Percentiles rank a stretch among this genome's conserved stretches.
These are phyloP conservation scores for Dactylonectria macrodidyma DNA, from an alignment of 2,329 filamentous ascomycete species.

Conservation along the genomic window DNA sequence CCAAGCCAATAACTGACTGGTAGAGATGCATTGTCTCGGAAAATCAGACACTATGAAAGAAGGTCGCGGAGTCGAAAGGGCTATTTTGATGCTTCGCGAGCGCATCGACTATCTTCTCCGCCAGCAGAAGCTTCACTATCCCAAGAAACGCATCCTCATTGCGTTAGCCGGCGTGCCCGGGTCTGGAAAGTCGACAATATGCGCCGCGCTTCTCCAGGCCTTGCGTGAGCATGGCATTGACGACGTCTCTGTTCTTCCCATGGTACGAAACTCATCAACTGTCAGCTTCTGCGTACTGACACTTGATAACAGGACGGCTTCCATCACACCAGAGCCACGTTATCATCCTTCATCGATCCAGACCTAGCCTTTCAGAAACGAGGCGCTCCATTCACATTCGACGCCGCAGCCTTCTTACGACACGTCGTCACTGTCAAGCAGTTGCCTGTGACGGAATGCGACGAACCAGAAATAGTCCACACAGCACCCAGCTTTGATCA, in stretches of 20 bases:
- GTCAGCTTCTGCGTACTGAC: not conserved
- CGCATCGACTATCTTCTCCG: not conserved
- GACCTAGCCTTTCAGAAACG: conserved; percentile 45
- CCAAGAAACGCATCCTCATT: conserved; percentile 39
- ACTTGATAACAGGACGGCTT: conserved; percentile 48
- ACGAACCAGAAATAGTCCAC: conserved; percentile 33
- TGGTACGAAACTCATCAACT: conserved; percentile 33
- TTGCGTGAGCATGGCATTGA: conserved; percentile 31
- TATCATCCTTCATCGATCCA: conserved; percentile 41
- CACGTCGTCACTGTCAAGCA: conserved; percentile 40
- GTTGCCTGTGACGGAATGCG: conserved; percentile 41
- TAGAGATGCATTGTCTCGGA: not conserved
- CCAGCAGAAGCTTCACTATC: not conserved
- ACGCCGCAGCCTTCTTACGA: conserved; percentile 43
- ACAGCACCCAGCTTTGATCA: conserved; percentile 60
- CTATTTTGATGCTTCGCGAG: not conserved
- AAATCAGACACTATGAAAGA: not conserved
- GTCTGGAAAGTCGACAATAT: conserved; percentile 50
- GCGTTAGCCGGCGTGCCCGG: conserved; percentile 52
- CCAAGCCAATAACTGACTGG: not conserved
- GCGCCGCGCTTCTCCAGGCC: conserved; percentile 38
- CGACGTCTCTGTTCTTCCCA: conserved; percentile 44
- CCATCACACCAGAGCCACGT: conserved; percentile 44
- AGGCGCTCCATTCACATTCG: conserved; percentile 53
- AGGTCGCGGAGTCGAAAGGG: not conserved